A percentile compares a stretch with the other conserved stretches of the same genome.
Conservation (phyloP, 768 basidiomycete genomes). For the Amanita molliuscula region DNA sequence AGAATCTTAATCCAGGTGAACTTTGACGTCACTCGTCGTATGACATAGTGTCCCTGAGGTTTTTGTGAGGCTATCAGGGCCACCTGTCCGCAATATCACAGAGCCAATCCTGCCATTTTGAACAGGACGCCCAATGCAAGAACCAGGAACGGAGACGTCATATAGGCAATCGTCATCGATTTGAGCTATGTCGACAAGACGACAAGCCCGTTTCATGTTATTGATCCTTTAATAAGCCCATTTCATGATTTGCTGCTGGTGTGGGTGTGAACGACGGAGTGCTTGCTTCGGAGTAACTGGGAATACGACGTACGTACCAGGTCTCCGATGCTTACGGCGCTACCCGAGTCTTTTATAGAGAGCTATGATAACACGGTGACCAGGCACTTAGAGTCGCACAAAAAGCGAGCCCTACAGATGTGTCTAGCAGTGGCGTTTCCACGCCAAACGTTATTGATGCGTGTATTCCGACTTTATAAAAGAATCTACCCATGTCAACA, state of each 20-base stretch:
- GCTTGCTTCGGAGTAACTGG: background rate
- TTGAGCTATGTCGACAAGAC: background rate
- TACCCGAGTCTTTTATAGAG: background rate
- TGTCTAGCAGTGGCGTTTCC: background rate
- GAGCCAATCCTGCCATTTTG: background rate
- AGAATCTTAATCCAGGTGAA: background rate
- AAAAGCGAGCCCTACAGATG: background rate
- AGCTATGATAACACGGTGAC: background rate
- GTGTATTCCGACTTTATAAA: background rate
- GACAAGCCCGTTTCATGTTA: background rate
- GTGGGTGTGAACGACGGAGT: background rate
- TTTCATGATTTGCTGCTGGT: background rate
- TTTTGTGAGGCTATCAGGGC: background rate
- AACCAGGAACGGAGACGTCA: background rate
- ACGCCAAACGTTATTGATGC: background rate
- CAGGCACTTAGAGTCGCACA: background rate
- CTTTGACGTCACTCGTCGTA: background rate
- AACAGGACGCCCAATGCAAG: background rate
- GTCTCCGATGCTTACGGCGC: background rate
- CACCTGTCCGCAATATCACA: background rate
- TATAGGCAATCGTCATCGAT: background rate
- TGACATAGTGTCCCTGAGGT: background rate
- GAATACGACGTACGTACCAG: background rate
- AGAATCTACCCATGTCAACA: slow-evolving; percentile 20
- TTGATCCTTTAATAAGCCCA: background rate